A percentile compares a stretch with the other conserved stretches of the same genome.
Conservation (phyloP, 108 stramenopile species). For the Nitzschia sp. region DNA sequence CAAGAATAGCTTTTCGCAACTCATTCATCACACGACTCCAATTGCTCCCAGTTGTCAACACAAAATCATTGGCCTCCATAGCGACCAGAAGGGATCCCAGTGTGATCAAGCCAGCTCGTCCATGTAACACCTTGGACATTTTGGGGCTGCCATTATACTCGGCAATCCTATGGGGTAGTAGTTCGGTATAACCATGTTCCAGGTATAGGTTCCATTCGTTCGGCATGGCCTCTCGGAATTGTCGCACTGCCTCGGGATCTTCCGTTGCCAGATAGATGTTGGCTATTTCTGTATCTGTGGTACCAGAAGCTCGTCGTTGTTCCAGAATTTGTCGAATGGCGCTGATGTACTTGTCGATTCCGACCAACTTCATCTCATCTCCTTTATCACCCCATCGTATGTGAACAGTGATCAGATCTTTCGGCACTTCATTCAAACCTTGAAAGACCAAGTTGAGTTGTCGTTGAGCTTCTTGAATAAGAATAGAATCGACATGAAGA, state of each 20-base stretch:
- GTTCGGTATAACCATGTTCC: constrained; percentile 34
- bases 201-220: constrained; percentile 44
- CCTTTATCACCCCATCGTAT: constrained; percentile 58
- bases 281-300: neutral
- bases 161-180: constrained; percentile 8
- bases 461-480: constrained; percentile 49
- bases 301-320: constrained; percentile 6
- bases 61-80: constrained; percentile 63
- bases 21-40: constrained; percentile 66
- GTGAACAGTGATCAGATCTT: constrained; percentile 60
- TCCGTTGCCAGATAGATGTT: constrained; percentile 51
- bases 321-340: constrained; percentile 35
- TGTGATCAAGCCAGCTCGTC: constrained; percentile 38
- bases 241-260: constrained; percentile 47
- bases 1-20: constrained; percentile 41
- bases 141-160: constrained; percentile 18
- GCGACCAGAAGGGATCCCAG: constrained; percentile 55
- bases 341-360: constrained; percentile 38
- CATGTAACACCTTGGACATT: constrained; percentile 18
- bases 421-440: constrained; percentile 25
- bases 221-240: constrained; percentile 25
- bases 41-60: constrained; percentile 53
- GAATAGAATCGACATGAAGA: constrained; percentile 21
- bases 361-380: constrained; percentile 52
- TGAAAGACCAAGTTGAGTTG: constrained; percentile 50